Evolutionary conservation across 2,329 filamentous ascomycete species (phyloP), one percentile per base, ranked within the genome.

Genomic region (Lizonia empirigonia): DNA sequence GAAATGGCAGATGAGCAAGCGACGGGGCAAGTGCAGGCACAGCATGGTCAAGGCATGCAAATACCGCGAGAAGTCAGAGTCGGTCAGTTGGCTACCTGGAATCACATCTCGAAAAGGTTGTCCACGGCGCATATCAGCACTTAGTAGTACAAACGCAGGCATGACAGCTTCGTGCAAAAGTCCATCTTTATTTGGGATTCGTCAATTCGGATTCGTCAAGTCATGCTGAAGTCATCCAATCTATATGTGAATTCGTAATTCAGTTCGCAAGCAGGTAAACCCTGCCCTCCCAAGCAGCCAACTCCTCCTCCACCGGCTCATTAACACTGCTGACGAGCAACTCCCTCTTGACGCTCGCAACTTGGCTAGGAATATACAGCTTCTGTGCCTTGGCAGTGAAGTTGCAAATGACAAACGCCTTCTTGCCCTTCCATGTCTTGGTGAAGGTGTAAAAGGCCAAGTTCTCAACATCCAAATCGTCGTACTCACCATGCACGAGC

Each of bases 401-500:
- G 48, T 74, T 74, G 26, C 71, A 65, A 10, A 73, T 59, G 0
- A 63, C 59, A 1, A 74, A 40, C 18, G 64, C 71, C 41, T 53
- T 67, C 48, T 65, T 59, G 2, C 59, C 60, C 15, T 55, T 42
- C 68, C 63, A 70, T 13, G 59, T 66, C 59, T 73, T 71, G n/a
- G 44, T 60, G 30, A 68, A 79, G 9, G 73, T 63, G 50, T 90
- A 91, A 64, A 90, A 77, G 51, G 74, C 60, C 63, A 83, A 82
- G 71, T 74, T 58, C n/a, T 78, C 75, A 15, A 76, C 64, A 39
- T 82, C 81, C 27, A 82, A 70, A 7, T 80, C 67, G 36, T 81
- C 71, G 65, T 83, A 88, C 16, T 77, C 73, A 5, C 86, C 86
- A 58, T 87, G 82, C 1, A 87, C 80, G 49, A 90, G 83, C 7